These are phyloP conservation scores for Nemophila menziesii DNA, from an alignment of 257 asterid genomes.

Conservation along the genomic window DNA sequence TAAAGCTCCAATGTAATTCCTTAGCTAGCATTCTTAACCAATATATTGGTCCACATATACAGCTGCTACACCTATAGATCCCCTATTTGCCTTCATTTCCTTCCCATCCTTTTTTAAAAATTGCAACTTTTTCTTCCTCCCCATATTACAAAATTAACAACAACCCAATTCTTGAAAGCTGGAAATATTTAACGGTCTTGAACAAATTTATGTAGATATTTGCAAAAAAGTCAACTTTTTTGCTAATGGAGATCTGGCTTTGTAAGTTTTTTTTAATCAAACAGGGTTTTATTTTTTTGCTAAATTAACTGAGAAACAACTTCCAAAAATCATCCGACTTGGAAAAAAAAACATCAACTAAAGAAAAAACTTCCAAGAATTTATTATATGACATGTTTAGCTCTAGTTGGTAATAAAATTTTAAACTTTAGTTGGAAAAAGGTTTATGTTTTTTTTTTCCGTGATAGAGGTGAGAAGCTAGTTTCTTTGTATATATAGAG, in stretches of 20 bases:
- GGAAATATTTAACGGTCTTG: too few relatives aligned
- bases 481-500: too few relatives aligned
- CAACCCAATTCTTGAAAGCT: too few relatives aligned
- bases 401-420: too few relatives aligned
- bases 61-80: constrained; percentile 21
- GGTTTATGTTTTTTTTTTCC: too few relatives aligned
- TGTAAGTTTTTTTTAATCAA: constrained; percentile 9
- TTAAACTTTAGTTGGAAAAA: too few relatives aligned
- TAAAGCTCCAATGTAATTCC: constrained; percentile 83
- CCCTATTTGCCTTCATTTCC: constrained; percentile 17
- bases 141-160: too few relatives aligned
- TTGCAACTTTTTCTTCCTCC: constrained; percentile 48
- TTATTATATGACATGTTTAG: neutral
- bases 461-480: constrained; percentile 3
- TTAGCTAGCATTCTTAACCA: constrained; percentile 66
- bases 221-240: constrained; percentile 36
- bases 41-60: constrained; percentile 31
- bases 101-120: constrained; percentile 19
- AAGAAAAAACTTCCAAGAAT: too few relatives aligned
- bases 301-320: constrained; percentile 3
- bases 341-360: too few relatives aligned
- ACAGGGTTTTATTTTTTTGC: constrained; percentile 15
- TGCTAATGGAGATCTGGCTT: constrained; percentile 25
- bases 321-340: constrained; percentile 11
- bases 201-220: constrained; percentile 7